A percentile compares a stretch with the other conserved stretches of the same genome.
These are phyloP conservation scores for Herpetospermum pedunculosum DNA, from an alignment of 306 rosid species.

Conservation along the genomic window DNA sequence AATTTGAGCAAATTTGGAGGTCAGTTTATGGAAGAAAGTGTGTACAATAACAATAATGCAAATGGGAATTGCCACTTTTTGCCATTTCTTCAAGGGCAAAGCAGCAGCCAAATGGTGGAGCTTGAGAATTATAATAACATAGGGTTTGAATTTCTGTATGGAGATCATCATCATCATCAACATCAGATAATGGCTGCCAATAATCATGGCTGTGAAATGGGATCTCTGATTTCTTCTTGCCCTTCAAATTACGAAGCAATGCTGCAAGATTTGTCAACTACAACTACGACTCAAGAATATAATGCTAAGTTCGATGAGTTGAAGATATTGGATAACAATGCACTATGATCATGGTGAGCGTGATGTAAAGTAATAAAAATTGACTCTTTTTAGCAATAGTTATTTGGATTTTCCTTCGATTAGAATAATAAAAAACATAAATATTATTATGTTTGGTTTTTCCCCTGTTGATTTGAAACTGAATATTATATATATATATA, in stretches of 20 bases:
- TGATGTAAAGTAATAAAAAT: not conserved
- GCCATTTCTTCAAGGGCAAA: not conserved
- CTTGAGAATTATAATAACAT: not conserved
- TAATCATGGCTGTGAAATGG: not conserved
- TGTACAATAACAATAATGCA: not conserved
- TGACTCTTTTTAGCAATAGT: not conserved
- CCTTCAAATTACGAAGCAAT: conserved; percentile 17
- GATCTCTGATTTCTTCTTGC: conserved; percentile 16
- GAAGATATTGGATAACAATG: not conserved
- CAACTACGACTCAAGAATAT: not conserved
- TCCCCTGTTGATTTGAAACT: not conserved
- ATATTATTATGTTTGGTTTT: not conserved
- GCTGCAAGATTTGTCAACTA: conserved; percentile 6
- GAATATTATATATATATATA: not conserved
- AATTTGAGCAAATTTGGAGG: not conserved
- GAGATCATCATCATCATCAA: not conserved
- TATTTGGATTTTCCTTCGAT: not conserved
- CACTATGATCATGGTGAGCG: not conserved
- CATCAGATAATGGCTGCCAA: not conserved
- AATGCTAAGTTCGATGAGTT: conserved; percentile 22
- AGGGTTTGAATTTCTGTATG: not conserved
- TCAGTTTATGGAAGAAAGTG: not conserved
- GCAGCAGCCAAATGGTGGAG: conserved; percentile 3
- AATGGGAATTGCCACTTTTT: not conserved
- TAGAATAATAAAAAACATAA: not conserved